Evolutionary conservation across 306 rosid species (phyloP).

Genomic region (Erythrophleum fordii): DNA sequence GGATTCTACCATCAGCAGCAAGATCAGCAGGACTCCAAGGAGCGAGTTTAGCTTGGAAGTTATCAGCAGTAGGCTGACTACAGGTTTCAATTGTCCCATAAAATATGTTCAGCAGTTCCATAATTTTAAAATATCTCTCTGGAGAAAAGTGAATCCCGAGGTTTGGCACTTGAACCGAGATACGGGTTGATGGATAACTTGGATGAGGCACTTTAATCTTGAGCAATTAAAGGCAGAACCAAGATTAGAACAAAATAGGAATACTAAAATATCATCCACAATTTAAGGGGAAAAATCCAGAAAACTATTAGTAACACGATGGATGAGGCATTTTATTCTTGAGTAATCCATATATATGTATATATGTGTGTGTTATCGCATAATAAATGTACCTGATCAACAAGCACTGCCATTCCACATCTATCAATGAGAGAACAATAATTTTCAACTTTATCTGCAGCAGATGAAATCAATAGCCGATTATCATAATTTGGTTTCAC

Average conservation of each 20-base stretch:
- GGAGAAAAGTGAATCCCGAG: slow-evolving; percentile 93
- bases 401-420: slow-evolving; percentile 96
- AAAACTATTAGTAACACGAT: slow-evolving; percentile 3
- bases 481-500: slow-evolving; percentile 48
- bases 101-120: slow-evolving; percentile 70
- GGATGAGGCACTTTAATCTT: slow-evolving; percentile 98
- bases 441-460: slow-evolving; percentile 43
- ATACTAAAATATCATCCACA: slow-evolving; percentile 24
- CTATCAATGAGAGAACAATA: slow-evolving; percentile 83
- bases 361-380: neutral
- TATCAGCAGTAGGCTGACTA: slow-evolving; percentile 58
- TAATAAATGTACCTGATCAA: slow-evolving; percentile 71
- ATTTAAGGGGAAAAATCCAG: neutral
- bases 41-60: slow-evolving; percentile 55
- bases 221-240: slow-evolving; percentile 29
- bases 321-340: neutral
- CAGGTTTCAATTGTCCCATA: slow-evolving; percentile 64
- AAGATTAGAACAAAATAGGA: slow-evolving; percentile 25
- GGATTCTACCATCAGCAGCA: slow-evolving; percentile 76
- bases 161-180: slow-evolving; percentile 95
- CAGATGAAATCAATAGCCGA: slow-evolving; percentile 45
- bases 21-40: slow-evolving; percentile 81
- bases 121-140: slow-evolving; percentile 72
- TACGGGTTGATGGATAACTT: slow-evolving; percentile 81
- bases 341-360: neutral